Evolutionary conservation across 2,329 filamentous ascomycete genomes (phyloP).

Genomic region (Penicillium sp.): DNA sequence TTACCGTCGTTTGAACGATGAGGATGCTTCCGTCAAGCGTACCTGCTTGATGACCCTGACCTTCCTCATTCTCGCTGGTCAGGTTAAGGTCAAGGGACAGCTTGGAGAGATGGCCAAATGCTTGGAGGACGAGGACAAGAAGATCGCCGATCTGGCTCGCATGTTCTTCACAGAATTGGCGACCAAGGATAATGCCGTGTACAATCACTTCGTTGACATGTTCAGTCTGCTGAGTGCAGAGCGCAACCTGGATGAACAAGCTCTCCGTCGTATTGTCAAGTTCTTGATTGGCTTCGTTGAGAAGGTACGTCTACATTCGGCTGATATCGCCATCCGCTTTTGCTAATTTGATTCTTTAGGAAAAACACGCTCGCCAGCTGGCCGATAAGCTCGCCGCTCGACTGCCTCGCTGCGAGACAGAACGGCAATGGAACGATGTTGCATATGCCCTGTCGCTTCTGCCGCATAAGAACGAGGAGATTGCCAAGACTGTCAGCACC

Average conservation of each 20-base stretch:
- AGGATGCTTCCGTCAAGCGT: slow-evolving; percentile 86
- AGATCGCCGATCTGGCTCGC: slow-evolving; percentile 86
- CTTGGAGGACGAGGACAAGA: slow-evolving; percentile 91
- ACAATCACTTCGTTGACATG: slow-evolving; percentile 99
- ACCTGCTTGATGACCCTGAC: slow-evolving; percentile 98
- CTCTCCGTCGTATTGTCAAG: slow-evolving; percentile 81
- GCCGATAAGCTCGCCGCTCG: slow-evolving; percentile 89
- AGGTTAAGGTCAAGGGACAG: slow-evolving; percentile 99
- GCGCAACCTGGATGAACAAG: slow-evolving; percentile 76
- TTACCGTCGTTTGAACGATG: slow-evolving; percentile 88
- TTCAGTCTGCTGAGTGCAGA: slow-evolving; percentile 90
- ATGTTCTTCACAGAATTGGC: slow-evolving; percentile 99
- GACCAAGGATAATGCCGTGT: slow-evolving; percentile 97
- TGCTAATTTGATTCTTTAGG: slow-evolving; percentile 53
- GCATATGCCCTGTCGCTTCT: slow-evolving; percentile 86
- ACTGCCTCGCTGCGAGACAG: slow-evolving; percentile 80
- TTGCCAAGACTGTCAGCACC: slow-evolving; percentile 43
- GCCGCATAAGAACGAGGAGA: slow-evolving; percentile 66
- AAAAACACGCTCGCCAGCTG: slow-evolving; percentile 95
- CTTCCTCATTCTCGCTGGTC: slow-evolving; percentile 92
- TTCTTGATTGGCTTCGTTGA: slow-evolving; percentile 96
- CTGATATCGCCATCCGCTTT: background rate
- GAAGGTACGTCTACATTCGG: slow-evolving; percentile 65
- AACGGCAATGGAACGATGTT: slow-evolving; percentile 97
- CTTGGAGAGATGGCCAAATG: slow-evolving; percentile 99